phyloP scores from a whole-genome alignment of 140 eudicot species.

The Senecio squalidus region DNA sequence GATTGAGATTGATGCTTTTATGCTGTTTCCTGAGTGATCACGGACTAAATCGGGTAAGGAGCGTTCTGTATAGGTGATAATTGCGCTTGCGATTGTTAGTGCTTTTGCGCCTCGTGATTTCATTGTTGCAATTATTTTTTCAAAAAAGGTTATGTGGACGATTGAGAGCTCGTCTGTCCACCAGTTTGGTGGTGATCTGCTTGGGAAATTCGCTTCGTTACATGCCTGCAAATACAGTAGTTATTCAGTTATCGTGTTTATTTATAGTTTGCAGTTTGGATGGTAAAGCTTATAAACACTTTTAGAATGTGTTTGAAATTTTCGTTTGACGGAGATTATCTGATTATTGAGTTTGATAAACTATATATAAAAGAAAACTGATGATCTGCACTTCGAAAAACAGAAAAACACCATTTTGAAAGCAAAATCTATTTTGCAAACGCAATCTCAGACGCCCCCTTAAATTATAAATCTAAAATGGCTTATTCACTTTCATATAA shows the following conservation, averaged over 20 bases:
- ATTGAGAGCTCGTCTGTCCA: constrained; percentile 95
- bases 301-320: too few relatives aligned
- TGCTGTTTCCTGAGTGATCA: constrained; percentile 63
- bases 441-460: too few relatives aligned
- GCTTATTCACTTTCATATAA: too few relatives aligned
- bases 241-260: constrained; percentile 6
- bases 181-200: constrained; percentile 97
- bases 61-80: constrained; percentile 83
- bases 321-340: too few relatives aligned
- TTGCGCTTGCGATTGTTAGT: constrained; percentile 72
- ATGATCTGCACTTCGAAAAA: too few relatives aligned
- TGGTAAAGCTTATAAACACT: too few relatives aligned
- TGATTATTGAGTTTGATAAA: too few relatives aligned
- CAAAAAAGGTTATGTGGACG: constrained; percentile 57
- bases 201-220: constrained; percentile 88
- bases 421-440: too few relatives aligned
- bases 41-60: constrained; percentile 74
- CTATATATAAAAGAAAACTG: too few relatives aligned
- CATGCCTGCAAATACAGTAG: constrained; percentile 51
- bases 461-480: too few relatives aligned
- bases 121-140: constrained; percentile 60
- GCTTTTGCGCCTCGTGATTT: constrained; percentile 66
- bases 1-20: constrained; percentile 15
- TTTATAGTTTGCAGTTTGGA: too few relatives aligned
- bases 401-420: too few relatives aligned